Conservation (phyloP, 1,284 basidiomycete genomes). For the Cryptococcus amylolentus region DNA sequence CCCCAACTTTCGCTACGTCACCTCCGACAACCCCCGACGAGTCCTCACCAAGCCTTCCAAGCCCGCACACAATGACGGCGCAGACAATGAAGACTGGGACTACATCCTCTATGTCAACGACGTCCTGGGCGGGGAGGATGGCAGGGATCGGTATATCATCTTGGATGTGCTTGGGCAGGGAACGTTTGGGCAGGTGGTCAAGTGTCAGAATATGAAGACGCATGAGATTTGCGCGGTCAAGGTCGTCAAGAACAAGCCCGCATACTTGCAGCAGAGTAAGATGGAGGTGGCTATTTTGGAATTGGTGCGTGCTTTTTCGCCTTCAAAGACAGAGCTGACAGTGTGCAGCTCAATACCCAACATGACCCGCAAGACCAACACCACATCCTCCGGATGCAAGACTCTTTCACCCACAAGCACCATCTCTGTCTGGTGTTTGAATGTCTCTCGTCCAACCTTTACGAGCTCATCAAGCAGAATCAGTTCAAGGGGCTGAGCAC, state of each 20-base stretch:
- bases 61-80: slow-evolving; percentile 86
- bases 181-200: slow-evolving; percentile 98
- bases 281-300: slow-evolving; percentile 99
- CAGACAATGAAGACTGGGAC: slow-evolving; percentile 95
- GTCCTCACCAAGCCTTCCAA: slow-evolving; percentile 96
- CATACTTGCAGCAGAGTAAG: slow-evolving; percentile 99
- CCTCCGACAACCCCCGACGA: slow-evolving; percentile 82
- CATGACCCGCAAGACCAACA: slow-evolving; percentile 93
- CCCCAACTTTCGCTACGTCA: slow-evolving; percentile 86
- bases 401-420: slow-evolving; percentile 94
- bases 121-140: slow-evolving; percentile 80
- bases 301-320: slow-evolving; percentile 59
- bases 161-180: slow-evolving; percentile 97
- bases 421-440: slow-evolving; percentile 98
- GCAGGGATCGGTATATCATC: slow-evolving; percentile 89
- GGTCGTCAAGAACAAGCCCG: slow-evolving; percentile 99
- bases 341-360: slow-evolving; percentile 76
- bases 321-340: slow-evolving; percentile 2
- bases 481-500: slow-evolving; percentile 97
- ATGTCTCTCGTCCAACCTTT: slow-evolving; percentile 92
- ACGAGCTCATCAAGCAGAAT: slow-evolving; percentile 99
- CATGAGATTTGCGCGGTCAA: slow-evolving; percentile 98
- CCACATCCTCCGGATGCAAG: slow-evolving; percentile 90
- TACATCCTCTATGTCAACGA: slow-evolving; percentile 98
- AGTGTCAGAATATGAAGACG: slow-evolving; percentile 99